These are phyloP conservation scores for Bacidia rubella DNA, from an alignment of 495 filamentous ascomycete genomes.

Conservation along the genomic window DNA sequence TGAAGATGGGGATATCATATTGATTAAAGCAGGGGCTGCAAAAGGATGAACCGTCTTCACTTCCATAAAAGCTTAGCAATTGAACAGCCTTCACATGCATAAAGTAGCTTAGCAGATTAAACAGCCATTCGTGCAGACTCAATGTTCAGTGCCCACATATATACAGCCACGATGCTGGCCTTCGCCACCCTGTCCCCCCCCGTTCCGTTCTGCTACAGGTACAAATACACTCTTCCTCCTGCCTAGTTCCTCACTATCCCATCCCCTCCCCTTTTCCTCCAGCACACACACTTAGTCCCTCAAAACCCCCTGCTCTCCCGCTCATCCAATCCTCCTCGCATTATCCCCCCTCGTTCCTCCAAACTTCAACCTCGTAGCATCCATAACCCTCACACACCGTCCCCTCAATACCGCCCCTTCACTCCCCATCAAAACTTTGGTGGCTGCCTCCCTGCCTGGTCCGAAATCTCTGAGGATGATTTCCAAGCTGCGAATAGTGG, in stretches of 20 bases:
- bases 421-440: slow-evolving; percentile 71
- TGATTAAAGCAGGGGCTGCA: slow-evolving; percentile 93
- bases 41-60: slow-evolving; percentile 46
- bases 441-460: slow-evolving; percentile 69
- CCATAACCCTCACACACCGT: slow-evolving; percentile 61
- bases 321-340: slow-evolving; percentile 67
- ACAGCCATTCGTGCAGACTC: too few relatives aligned
- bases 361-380: slow-evolving; percentile 83
- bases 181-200: too few relatives aligned
- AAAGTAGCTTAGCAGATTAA: too few relatives aligned
- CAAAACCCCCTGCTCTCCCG: neutral
- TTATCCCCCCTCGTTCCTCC: slow-evolving; percentile 79
- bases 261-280: neutral
- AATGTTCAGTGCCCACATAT: too few relatives aligned
- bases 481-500: slow-evolving; percentile 41
- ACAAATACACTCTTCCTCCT: too few relatives aligned
- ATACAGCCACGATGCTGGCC: too few relatives aligned
- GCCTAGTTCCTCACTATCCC: too few relatives aligned
- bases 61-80: neutral
- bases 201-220: too few relatives aligned
- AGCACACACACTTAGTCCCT: neutral
- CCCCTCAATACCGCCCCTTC: slow-evolving; percentile 63
- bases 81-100: neutral
- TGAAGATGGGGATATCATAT: slow-evolving; percentile 49
- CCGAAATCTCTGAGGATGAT: slow-evolving; percentile 75